Evolutionary conservation across 768 basidiomycete genomes (phyloP).

Genomic region (Leccinum imitatum): DNA sequence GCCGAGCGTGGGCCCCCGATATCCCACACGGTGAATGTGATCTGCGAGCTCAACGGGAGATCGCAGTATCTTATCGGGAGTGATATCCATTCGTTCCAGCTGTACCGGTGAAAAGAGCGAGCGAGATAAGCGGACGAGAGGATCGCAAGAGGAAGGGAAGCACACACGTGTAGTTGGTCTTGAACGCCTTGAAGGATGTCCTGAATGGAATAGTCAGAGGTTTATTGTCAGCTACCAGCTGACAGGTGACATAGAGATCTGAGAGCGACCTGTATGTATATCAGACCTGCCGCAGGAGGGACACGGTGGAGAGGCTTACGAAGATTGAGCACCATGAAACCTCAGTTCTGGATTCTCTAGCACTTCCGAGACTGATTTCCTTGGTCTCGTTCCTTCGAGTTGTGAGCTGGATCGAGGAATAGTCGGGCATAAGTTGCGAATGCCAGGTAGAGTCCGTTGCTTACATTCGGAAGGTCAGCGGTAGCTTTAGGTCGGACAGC

Average conservation of each 20-base stretch:
- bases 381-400: conserved; percentile 78
- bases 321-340: conserved; percentile 80
- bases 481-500: conserved; percentile 83
- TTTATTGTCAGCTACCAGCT: conserved; percentile 91
- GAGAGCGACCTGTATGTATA: conserved; percentile 65
- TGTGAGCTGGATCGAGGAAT: conserved; percentile 57
- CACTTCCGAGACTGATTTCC: conserved; percentile 72
- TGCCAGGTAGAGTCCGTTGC: conserved; percentile 13
- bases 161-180: conserved; percentile 70
- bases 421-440: not conserved
- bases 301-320: conserved; percentile 41
- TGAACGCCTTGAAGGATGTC: conserved; percentile 92
- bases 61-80: conserved; percentile 93
- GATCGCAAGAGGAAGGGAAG: not conserved
- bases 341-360: conserved; percentile 79
- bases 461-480: conserved; percentile 85
- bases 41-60: conserved; percentile 83
- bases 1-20: conserved; percentile 81
- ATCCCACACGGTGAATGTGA: conserved; percentile 96
- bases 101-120: conserved; percentile 29
- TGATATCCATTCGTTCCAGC: conserved; percentile 96
- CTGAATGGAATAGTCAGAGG: conserved; percentile 89
- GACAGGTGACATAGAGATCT: conserved; percentile 92
- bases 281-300: conserved; percentile 16
- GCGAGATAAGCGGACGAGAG: not conserved